Evolutionary conservation across 148 eudicot genomes (phyloP), one percentile per base, ranked within the genome.

Genomic region (Talinum fruticosum): DNA sequence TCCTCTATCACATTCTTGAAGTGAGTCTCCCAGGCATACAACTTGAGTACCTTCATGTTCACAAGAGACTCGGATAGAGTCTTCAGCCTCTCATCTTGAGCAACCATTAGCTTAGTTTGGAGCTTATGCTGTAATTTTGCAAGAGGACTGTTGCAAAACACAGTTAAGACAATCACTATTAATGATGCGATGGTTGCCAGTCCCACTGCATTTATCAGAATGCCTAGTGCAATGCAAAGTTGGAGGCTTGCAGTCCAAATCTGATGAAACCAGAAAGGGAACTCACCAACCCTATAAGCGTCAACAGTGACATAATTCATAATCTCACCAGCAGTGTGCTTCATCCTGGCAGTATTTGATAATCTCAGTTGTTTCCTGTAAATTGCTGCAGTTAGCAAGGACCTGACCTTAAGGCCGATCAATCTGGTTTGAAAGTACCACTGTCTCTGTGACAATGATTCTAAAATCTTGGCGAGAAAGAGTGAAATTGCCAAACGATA

Each of bases 11-110:
- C 87, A 34, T 87, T 79, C 81, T 83, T 92, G 78, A 95, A 88
- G 87, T 92, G 93, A 38, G 79, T 87, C 76, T 94, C 98, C 98
- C 98, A 92, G 8, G 97, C 98, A 69, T 94, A 94, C 53, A 94
- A 57, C 78, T 92, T 94, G 73, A 94, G 82, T 66, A 86, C 86
- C 76, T 86, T 94, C 96, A 94, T 94, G 80, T 88, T 90, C 81
- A 87, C 85, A 18, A 94, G 97, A 51, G 96, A 89, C 79, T 92
- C 95, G 8, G 88, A 80, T 53, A 74, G 80, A 47, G 89, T 87
- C 79, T 92, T 92, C 53, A 92, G 82, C 83, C 97, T 82, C 65
- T 79, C 86, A 69, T 89, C 98, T 81, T 94, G 97, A 34, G 89
- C 90, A 57, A 78, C 80, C 97, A 92, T 89, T 21, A 92, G 89